A percentile compares a stretch with the other conserved stretches of the same genome.
These are phyloP conservation scores for Geotrichum fermentans DNA, from an alignment of 1,139 yeast genomes.

Conservation along the genomic window DNA sequence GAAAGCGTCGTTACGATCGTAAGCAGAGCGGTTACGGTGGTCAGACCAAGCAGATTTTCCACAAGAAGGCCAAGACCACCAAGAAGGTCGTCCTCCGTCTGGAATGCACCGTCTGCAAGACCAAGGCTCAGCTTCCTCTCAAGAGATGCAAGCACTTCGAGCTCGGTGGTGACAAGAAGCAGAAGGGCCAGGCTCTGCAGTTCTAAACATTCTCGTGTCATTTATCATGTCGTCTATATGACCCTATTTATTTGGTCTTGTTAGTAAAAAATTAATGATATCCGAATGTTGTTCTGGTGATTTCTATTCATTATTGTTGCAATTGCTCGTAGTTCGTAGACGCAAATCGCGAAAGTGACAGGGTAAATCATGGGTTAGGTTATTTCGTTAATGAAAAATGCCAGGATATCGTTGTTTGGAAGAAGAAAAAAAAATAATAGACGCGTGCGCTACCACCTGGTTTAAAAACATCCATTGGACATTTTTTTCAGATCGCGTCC, in stretches of 20 bases:
- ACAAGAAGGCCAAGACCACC: slow-evolving; percentile 99
- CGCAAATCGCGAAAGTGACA: too few relatives aligned
- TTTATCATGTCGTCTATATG: background rate
- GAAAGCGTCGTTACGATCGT: slow-evolving; percentile 99
- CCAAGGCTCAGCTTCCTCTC: slow-evolving; percentile 95
- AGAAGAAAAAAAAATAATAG: slow-evolving; percentile 1
- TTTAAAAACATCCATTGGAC: slow-evolving; percentile 20
- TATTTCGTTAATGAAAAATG: background rate
- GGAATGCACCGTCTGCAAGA: slow-evolving; percentile 97
- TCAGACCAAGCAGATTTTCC: slow-evolving; percentile 99
- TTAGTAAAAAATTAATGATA: background rate
- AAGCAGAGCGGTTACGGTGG: slow-evolving; percentile 99
- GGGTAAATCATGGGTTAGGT: slow-evolving; percentile 9
- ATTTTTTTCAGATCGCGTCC: background rate
- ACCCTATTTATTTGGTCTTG: slow-evolving; percentile 2
- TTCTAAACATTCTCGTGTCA: slow-evolving; percentile 7
- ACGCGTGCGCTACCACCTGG: background rate
- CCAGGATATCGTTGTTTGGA: too few relatives aligned
- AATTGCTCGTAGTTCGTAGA: too few relatives aligned
- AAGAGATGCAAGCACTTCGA: slow-evolving; percentile 99
- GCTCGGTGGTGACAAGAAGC: slow-evolving; percentile 99
- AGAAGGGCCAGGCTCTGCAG: slow-evolving; percentile 78
- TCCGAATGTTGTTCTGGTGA: background rate
- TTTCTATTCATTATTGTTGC: background rate
- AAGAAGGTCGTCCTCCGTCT: slow-evolving; percentile 99